A percentile compares a stretch with the other conserved stretches of the same genome.
Conservation (phyloP, 257 asterid genomes). For the Solanum gandarillasii region DNA sequence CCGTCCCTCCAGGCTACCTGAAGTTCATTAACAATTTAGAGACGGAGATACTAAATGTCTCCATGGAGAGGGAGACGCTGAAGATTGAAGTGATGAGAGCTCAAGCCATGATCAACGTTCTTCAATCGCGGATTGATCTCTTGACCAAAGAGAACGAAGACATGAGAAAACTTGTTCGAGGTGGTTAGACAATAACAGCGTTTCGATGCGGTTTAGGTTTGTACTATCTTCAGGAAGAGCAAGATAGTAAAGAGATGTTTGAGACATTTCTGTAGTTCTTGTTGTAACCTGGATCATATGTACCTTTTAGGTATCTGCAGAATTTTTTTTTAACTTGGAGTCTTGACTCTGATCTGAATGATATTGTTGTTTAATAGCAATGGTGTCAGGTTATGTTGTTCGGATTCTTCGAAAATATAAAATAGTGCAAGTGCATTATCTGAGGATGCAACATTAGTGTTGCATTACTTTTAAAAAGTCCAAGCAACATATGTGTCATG, state of each 20-base stretch:
- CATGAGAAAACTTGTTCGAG: slow-evolving; percentile 17
- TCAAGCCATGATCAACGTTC: slow-evolving; percentile 71
- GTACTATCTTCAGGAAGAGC: not conserved
- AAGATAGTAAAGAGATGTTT: not conserved
- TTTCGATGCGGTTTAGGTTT: not conserved
- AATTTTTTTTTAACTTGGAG: not conserved
- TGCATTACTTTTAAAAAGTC: not conserved
- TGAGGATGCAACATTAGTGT: accelerated
- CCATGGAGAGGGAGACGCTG: slow-evolving; percentile 72
- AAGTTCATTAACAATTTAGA: slow-evolving; percentile 66
- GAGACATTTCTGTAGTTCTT: not conserved
- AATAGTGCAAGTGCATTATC: not conserved
- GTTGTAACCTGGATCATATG: not conserved
- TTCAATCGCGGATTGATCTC: slow-evolving; percentile 50
- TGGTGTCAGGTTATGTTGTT: not conserved
- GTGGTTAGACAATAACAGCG: not conserved
- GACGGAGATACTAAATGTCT: slow-evolving; percentile 50
- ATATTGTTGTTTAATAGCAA: not conserved
- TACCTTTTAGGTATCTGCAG: not conserved
- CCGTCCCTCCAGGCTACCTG: slow-evolving; percentile 76
- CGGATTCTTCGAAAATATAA: not conserved
- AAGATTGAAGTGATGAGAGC: slow-evolving; percentile 87
- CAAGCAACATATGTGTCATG: not conserved
- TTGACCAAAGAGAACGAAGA: slow-evolving; percentile 48
- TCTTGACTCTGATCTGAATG: not conserved